Conservation (phyloP, 768 basidiomycete species). For the Boletus barrowsii region DNA sequence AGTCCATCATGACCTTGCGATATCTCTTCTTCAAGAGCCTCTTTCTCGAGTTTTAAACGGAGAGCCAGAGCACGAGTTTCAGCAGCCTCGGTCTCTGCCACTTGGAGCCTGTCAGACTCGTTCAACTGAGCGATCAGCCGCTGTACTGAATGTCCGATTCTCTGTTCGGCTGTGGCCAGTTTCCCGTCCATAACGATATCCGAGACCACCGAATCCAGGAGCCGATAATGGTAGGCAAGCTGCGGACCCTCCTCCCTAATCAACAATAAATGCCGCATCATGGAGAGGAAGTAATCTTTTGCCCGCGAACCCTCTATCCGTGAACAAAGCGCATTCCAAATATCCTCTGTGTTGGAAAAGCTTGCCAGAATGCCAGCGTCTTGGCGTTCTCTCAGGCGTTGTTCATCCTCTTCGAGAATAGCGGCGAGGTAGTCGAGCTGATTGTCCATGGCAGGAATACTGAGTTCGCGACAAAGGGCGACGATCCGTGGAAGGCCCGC, state of each 20-base stretch:
- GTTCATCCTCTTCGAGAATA: slow-evolving; percentile 73
- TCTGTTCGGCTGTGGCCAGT: slow-evolving; percentile 75
- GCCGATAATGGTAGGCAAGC: slow-evolving; percentile 84
- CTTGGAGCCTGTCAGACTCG: slow-evolving; percentile 79
- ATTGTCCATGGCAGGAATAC: slow-evolving; percentile 59
- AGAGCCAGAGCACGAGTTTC: slow-evolving; percentile 62
- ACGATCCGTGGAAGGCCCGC: slow-evolving; percentile 78
- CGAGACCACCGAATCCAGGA: slow-evolving; percentile 85
- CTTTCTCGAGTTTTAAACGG: slow-evolving; percentile 77
- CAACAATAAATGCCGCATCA: slow-evolving; percentile 89
- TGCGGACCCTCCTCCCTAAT: slow-evolving; percentile 85
- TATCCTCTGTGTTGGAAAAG: slow-evolving; percentile 78
- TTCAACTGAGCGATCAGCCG: slow-evolving; percentile 86
- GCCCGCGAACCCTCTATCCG: slow-evolving; percentile 78
- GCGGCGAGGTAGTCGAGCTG: slow-evolving; percentile 60
- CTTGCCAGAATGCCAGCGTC: slow-evolving; percentile 75
- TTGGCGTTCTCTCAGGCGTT: slow-evolving; percentile 64
- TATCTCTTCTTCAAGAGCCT: slow-evolving; percentile 76
- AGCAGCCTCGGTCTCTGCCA: slow-evolving; percentile 73
- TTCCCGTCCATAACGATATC: slow-evolving; percentile 94
- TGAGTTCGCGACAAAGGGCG: slow-evolving; percentile 63
- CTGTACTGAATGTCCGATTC: slow-evolving; percentile 87
- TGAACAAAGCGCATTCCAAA: slow-evolving; percentile 78
- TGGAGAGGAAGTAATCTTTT: slow-evolving; percentile 82
- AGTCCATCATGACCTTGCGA: slow-evolving; percentile 78